These are phyloP conservation scores for Rutstroemia sp. DNA, from an alignment of 2,329 filamentous ascomycete genomes.

Conservation along the genomic window DNA sequence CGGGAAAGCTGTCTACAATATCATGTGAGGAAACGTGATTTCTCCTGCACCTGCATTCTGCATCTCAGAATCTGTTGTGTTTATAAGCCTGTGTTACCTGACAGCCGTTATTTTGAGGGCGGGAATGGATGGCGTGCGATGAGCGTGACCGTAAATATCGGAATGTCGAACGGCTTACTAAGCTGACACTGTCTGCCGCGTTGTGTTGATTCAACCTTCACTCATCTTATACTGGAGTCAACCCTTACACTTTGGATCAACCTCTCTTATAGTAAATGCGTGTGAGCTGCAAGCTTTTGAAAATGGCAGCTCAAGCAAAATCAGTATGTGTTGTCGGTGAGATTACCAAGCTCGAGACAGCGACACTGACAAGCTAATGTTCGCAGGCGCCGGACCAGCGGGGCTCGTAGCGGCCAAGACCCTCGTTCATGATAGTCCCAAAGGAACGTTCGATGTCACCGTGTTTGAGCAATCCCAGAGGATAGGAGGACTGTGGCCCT, in stretches of 20 bases:
- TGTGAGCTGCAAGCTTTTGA: not conserved
- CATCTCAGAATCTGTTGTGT: not conserved
- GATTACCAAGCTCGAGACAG: not conserved
- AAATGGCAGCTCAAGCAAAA: slow-evolving; percentile 13
- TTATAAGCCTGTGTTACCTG: too few species aligned
- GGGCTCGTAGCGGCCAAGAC: slow-evolving; percentile 67
- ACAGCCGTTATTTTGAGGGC: too few species aligned
- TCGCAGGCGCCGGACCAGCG: slow-evolving; percentile 59
- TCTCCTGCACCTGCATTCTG: not conserved
- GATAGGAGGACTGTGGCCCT: slow-evolving; percentile 74
- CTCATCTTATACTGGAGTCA: too few species aligned
- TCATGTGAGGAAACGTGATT: slow-evolving; percentile 4
- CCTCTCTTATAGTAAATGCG: not conserved
- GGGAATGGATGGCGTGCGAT: too few species aligned
- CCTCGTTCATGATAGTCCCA: slow-evolving; percentile 51
- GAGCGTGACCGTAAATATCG: too few species aligned
- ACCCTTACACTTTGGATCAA: not conserved
- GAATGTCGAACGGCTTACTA: too few species aligned
- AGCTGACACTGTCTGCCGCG: too few species aligned
- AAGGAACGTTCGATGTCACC: slow-evolving; percentile 55
- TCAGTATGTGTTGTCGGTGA: slow-evolving; percentile 25
- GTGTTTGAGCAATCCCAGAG: slow-evolving; percentile 59
- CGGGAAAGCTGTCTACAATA: too few species aligned
- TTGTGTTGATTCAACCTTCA: too few species aligned
- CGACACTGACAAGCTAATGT: not conserved